These are phyloP conservation scores for Candida sp. DNA, from an alignment of 1,139 yeast genomes.

Conservation along the genomic window DNA sequence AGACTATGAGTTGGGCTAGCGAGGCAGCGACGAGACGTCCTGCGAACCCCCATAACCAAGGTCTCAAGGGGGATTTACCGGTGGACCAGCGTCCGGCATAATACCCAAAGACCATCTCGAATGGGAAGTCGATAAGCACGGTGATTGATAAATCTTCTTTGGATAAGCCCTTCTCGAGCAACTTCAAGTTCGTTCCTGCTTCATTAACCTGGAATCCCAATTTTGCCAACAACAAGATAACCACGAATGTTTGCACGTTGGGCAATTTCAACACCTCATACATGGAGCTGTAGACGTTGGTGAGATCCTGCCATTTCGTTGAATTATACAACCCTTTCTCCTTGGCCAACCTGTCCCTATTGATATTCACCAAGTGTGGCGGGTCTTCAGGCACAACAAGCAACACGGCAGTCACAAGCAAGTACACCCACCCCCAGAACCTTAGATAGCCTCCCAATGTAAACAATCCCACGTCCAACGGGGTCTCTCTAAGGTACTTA, in stretches of 20 bases:
- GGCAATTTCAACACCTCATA: conserved; percentile 72
- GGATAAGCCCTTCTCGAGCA: conserved; percentile 91
- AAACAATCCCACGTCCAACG: conserved; percentile 68
- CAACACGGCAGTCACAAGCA: conserved; percentile 62
- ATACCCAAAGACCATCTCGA: conserved; percentile 93
- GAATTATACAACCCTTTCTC: conserved; percentile 36
- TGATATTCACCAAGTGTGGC: conserved; percentile 43
- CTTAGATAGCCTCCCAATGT: conserved; percentile 75
- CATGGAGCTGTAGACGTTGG: conserved; percentile 75
- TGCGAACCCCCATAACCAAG: conserved; percentile 91
- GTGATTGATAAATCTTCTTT: conserved; percentile 95
- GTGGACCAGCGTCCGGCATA: conserved; percentile 96
- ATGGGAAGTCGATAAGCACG: conserved; percentile 93
- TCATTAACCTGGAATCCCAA: conserved; percentile 97
- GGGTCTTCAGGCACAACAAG: conserved; percentile 73
- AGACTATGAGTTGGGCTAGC: conserved; percentile 76
- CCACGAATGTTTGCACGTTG: conserved; percentile 76
- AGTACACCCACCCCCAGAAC: conserved; percentile 78
- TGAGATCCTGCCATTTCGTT: conserved; percentile 32
- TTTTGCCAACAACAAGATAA: conserved; percentile 80
- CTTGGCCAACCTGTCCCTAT: conserved; percentile 40
- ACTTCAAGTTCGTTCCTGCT: conserved; percentile 90
- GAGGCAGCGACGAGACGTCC: conserved; percentile 82
- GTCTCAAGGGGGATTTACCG: conserved; percentile 71
- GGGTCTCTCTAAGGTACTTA: conserved; percentile 68